Base-by-base conservation (phyloP, 139 green algal species). In the Coelastrella sp. region DNA sequence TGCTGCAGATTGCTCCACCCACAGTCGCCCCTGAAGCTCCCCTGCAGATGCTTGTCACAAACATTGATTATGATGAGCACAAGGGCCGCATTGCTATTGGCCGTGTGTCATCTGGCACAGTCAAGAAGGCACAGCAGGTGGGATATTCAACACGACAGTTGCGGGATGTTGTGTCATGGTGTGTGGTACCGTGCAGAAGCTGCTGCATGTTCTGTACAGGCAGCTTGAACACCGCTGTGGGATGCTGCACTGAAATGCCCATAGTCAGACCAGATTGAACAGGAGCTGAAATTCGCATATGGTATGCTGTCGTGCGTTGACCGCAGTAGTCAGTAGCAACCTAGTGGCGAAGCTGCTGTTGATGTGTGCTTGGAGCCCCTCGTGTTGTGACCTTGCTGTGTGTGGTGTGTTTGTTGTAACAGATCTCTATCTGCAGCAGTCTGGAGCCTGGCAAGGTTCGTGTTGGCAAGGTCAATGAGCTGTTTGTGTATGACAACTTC, bases 401-500 rank as follows among this genome's bases (percentile, higher is more conserved):
- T 64, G 27, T 64, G 67, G 45, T 5, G 30, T 63, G 40, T 35
- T n/a, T 3, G 4, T 79, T 23, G 0, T 41, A 69, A 27, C 50
- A 59, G 30, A 38, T 88, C n/a, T 74, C 64, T 23, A 68, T 91
- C 53, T 89, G 84, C 84, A 76, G 32, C 40, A 73, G 35, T 34
- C 81, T 91, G 27, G 71, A 87, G 85, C 75, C 74, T 9, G 88
- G 81, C 57, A 84, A 86, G 73, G 87, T 50, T 15, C 81, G 90
- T 30, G 75, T 77, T 11, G 94, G 87, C 40, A 97, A 96, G 90
- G 84, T 99, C 7, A 63, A 83, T 1, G 97, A 99, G 91, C 87
- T 99, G 76, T 99, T 98, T 92, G 96, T 99, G 60, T 99, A 99
- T 90, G 92, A 98, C 86, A 98, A 99, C 91, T 99, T 99, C 90